Conservation (phyloP, 192 early-diverging fungal species). For the Podila verticillata region DNA sequence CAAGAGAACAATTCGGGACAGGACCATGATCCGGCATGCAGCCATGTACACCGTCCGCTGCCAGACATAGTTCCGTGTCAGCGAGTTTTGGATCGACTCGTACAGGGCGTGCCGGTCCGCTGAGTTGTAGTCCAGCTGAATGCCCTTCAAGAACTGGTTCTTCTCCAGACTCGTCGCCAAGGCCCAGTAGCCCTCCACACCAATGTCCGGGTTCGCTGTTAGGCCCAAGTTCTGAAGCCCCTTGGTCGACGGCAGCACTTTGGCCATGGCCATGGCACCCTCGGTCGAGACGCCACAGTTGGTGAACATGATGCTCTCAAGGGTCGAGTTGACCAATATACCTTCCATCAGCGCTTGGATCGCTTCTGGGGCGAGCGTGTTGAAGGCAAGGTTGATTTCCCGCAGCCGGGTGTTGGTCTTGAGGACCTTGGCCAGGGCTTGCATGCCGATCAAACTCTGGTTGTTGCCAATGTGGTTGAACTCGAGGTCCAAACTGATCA, state of each 20-base stretch:
- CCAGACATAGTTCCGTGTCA: conserved; percentile 53
- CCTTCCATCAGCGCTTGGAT: conserved; percentile 36
- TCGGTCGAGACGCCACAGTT: conserved; percentile 45
- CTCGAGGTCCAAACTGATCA: conserved; percentile 49
- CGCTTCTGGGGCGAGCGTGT: conserved; percentile 24
- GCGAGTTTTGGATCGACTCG: conserved; percentile 52
- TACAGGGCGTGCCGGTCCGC: conserved; percentile 49
- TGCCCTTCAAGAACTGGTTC: conserved; percentile 52
- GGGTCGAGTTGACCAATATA: conserved; percentile 36
- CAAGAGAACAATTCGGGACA: conserved; percentile 50
- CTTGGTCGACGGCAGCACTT: conserved; percentile 31
- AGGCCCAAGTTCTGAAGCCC: conserved; percentile 52
- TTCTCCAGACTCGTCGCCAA: conserved; percentile 38
- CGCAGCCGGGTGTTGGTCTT: conserved; percentile 15
- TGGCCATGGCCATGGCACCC: conserved; percentile 43
- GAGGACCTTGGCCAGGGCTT: conserved; percentile 28
- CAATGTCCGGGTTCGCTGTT: conserved; percentile 46
- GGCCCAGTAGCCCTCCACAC: conserved; percentile 46
- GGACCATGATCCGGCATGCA: conserved; percentile 38
- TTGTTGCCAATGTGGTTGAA: conserved; percentile 40
- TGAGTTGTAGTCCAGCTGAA: conserved; percentile 58
- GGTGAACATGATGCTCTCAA: conserved; percentile 53
- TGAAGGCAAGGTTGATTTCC: conserved; percentile 49
- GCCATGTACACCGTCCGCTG: conserved; percentile 45
- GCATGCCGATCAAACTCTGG: conserved; percentile 23